Evolutionary conservation across 805 yeast species (phyloP).

Genomic region (Suhomyces prunicola): DNA sequence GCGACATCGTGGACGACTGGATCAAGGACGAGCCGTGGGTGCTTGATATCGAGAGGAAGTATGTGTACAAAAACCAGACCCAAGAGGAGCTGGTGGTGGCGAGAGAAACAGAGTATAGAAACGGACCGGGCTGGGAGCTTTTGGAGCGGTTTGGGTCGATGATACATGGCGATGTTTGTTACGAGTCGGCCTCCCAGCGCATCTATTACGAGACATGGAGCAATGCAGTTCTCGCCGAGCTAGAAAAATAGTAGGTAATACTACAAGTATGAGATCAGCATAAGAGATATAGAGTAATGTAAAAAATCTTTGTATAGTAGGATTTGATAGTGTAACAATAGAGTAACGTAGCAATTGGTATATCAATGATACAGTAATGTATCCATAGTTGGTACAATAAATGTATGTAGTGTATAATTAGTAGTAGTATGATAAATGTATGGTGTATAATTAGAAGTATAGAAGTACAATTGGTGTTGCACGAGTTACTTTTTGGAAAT

Average conservation of each 20-base stretch:
- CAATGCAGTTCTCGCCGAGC: neutral
- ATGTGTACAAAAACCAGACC: conserved; percentile 32
- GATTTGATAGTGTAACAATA: no score
- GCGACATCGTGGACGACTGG: conserved; percentile 50
- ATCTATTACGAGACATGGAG: conserved; percentile 34
- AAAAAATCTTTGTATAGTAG: no score
- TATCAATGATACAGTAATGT: no score
- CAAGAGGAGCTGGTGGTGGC: conserved; percentile 16
- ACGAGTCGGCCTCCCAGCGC: conserved; percentile 28
- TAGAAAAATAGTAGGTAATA: neutral
- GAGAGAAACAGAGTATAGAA: conserved; percentile 26
- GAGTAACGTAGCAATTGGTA: no score
- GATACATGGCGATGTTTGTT: conserved; percentile 28
- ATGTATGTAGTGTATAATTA: no score
- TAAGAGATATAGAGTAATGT: no score
- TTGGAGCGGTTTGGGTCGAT: conserved; percentile 32
- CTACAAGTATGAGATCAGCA: no score
- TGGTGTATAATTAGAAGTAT: no score
- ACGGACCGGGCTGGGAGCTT: conserved; percentile 32
- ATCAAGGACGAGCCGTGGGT: conserved; percentile 63
- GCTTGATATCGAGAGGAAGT: conserved; percentile 47
- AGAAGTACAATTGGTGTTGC: no score
- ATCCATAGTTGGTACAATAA: no score
- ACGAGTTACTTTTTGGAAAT: no score
- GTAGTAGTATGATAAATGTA: no score